Evolutionary conservation across 1,284 basidiomycete species (phyloP).

Genomic region (Ganoderma resinaceum): DNA sequence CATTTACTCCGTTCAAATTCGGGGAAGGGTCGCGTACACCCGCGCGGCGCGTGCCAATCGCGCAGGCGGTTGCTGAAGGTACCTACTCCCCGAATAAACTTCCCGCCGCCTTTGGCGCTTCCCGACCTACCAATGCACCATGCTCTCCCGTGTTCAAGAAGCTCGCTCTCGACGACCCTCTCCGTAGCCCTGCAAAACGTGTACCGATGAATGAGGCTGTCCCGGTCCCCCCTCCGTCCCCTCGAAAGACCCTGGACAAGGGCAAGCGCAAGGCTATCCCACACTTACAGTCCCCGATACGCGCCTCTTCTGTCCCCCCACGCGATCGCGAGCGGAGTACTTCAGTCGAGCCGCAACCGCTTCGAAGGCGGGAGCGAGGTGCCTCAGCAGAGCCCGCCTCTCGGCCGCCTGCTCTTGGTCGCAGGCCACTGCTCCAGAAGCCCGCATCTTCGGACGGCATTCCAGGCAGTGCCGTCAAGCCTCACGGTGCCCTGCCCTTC

Average conservation of each 20-base stretch:
- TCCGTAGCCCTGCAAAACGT: conserved; percentile 65
- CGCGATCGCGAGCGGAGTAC: conserved; percentile 38
- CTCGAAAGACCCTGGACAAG: conserved; percentile 10
- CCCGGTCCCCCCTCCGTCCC: conserved; percentile 26
- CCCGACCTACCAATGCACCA: conserved; percentile 15
- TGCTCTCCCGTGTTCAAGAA: conserved; percentile 45
- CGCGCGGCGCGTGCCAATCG: conserved; percentile 64
- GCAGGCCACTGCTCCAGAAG: conserved; percentile 24
- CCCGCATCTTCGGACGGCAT: conserved; percentile 27
- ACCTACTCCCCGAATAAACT: conserved; percentile 55
- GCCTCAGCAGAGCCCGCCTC: conserved; percentile 37
- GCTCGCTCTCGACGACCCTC: conserved; percentile 43
- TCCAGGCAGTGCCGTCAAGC: conserved; percentile 10
- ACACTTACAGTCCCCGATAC: conserved; percentile 27
- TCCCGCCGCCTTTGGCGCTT: conserved; percentile 20
- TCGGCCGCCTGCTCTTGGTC: conserved; percentile 14
- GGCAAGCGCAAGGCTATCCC: conserved; percentile 29
- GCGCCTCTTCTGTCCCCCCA: conserved; percentile 14
- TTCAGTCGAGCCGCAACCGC: conserved; percentile 45
- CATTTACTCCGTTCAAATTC: conserved; percentile 39
- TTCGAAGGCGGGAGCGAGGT: conserved; percentile 38
- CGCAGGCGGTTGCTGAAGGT: conserved; percentile 55
- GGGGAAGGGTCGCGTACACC: conserved; percentile 58
- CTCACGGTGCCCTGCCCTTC: conserved; percentile 29
- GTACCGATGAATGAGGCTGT: conserved; percentile 47